Base-by-base conservation (phyloP, 2,329 filamentous ascomycete genomes). In the Triangularia setosa region DNA sequence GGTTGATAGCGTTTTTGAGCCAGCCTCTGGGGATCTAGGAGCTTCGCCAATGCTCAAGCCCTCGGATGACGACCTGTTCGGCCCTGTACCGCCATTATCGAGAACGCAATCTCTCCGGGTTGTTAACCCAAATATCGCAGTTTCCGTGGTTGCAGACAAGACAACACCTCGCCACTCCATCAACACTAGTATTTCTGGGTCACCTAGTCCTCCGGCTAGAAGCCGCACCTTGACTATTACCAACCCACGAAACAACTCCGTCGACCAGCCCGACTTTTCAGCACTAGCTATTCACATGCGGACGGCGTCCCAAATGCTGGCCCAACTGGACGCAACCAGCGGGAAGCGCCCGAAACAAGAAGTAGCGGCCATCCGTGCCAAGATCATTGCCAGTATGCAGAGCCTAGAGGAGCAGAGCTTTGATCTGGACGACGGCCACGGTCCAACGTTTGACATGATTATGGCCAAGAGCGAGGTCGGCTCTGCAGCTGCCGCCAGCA, bases 361-460 rank as follows among this genome's bases (percentile, higher is more conserved):
- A 76, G 91, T 95, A 4, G 91, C 90, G 18, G 90, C 91, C 7
- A 95, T 95, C 74, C 85, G 92, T 70, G 88, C 90, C 48, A 93
- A 92, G 77, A 95, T 95, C 68, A 95, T 95, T 71, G 91, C 91
- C 2, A 94, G 91, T 75, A 95, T 95, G 92, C 91, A 95, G 75
- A 92, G 85, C 69, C 79, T 95, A 8, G 91, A 95, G 75, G 92
- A 95, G 75, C 90, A 94, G 74, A 93, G 88, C 73, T 95, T 95
- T 71, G 87, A 92, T 58, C 78, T 86, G 2, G 90, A 93, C 67
- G 90, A 93, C 58, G 80, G 80, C n/a, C 84, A 87, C 65, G 83
- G 86, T 0, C 90, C 91, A 18, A 93, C 89, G 0, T 94, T 95
- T 69, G 91, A 94, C 70, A 87, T 86, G 64, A 94, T 95, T 72